Evolutionary conservation across 2,329 filamentous ascomycete species (phyloP), one percentile per base, ranked within the genome.

Genomic region (Teratosphaeria viscida): DNA sequence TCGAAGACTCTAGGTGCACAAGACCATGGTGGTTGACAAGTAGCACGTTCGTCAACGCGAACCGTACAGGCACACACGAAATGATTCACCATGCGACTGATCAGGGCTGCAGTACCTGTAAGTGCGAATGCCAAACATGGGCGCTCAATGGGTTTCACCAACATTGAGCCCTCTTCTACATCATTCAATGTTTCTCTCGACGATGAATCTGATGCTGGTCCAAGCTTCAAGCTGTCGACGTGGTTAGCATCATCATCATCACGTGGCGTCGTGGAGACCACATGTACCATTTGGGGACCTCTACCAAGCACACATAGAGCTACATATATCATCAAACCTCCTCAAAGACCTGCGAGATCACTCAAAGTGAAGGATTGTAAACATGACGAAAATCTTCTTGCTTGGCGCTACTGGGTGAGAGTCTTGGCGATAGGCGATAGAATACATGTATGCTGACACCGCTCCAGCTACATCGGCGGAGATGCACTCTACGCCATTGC

Each of bases 401-500:
- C 67, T 65, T n/a, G 65, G 65, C 16, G 62, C 59, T 12, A 67
- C 62, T 52, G 65, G 64, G 11, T 57, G 47, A 14, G 27, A 29
- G 11, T 23, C 26, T 54, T 12, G n/a, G 27, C 7, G 16, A 55
- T 5, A 19, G 3, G 52, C 11, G 19, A 37, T 8, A 26, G 27
- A 19, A 54, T 8, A 23, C 23, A 23, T 23, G 23, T 14, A 29
- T 11, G 12, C 29, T 34, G n/a, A 57, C 57, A 34, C 29, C n/a
- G 27, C 12, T 74, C 71, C 8, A 73, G 74, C 11, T 77, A 76
- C 64, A 74, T 77, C 56, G 76, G 76, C 12, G 76, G 76, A 19
- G 78, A 80, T 64, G 73, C 72, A 1, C 67, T 80, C 1, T 74
- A 76, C 61, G 72, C 66, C 19, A 72, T 81, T 27, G 66, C 74